Evolutionary conservation across 192 early-diverging fungal species (phyloP).

Genomic region (Kickxella alabastrina): DNA sequence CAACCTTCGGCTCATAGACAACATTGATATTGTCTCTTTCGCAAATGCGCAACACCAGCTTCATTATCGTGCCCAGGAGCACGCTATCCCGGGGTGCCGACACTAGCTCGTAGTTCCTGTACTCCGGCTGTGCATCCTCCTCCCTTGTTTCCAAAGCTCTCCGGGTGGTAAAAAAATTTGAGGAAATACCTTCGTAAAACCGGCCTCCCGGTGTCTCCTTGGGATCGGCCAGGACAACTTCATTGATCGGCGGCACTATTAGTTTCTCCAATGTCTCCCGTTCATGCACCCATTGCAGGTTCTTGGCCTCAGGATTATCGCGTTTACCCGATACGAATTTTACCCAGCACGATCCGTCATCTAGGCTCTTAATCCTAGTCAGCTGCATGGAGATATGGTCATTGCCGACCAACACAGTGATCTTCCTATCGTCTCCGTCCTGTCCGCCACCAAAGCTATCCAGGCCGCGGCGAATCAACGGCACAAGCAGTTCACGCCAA

Average conservation of each 20-base stretch:
- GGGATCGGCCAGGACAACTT: slow-evolving; percentile 33
- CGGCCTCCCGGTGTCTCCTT: not conserved
- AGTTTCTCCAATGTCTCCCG: slow-evolving; percentile 31
- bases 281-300: slow-evolving; percentile 46
- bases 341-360: slow-evolving; percentile 15
- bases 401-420: slow-evolving; percentile 35
- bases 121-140: slow-evolving; percentile 1
- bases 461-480: slow-evolving; percentile 29
- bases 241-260: slow-evolving; percentile 28
- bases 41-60: slow-evolving; percentile 38
- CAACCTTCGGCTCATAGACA: slow-evolving; percentile 16
- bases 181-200: slow-evolving; percentile 49
- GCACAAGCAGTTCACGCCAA: slow-evolving; percentile 29
- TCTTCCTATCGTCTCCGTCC: slow-evolving; percentile 22
- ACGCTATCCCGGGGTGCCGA: slow-evolving; percentile 37
- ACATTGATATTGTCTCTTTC: slow-evolving; percentile 30
- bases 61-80: slow-evolving; percentile 47
- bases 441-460: slow-evolving; percentile 5
- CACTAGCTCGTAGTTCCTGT: slow-evolving; percentile 22
- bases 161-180: slow-evolving; percentile 43
- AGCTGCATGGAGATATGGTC: slow-evolving; percentile 20
- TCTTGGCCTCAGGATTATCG: slow-evolving; percentile 35
- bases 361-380: slow-evolving; percentile 6
- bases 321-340: slow-evolving; percentile 25
- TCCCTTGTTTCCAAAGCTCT: no score